Evolutionary conservation across 176 grass and related monocot genomes (phyloP).

Genomic region (Oryza coarctata): DNA sequence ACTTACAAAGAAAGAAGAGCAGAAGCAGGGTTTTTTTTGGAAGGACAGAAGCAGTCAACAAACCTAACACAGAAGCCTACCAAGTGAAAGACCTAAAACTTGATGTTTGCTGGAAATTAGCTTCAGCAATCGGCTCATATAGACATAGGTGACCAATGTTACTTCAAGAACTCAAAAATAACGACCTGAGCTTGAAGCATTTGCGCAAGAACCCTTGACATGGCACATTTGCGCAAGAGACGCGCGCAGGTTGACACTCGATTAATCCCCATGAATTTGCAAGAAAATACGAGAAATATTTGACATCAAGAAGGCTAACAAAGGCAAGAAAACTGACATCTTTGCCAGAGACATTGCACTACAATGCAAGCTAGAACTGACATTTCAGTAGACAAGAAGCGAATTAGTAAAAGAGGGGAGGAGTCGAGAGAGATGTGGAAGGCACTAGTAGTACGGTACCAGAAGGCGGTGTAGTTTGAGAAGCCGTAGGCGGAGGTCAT

Average conservation of each 20-base stretch:
- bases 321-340: not conserved
- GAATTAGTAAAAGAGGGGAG: not conserved
- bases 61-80: not conserved
- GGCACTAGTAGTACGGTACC: slow-evolving; percentile 23
- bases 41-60: not conserved
- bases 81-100: not conserved
- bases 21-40: too few relatives aligned
- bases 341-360: not conserved
- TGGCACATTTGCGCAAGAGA: not conserved
- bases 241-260: not conserved
- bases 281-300: not conserved
- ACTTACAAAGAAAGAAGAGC: not conserved
- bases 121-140: not conserved
- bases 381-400: not conserved
- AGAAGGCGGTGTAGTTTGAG: slow-evolving; percentile 62
- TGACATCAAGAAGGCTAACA: not conserved
- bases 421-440: not conserved
- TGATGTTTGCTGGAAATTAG: not conserved
- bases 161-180: not conserved
- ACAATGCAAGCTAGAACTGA: not conserved
- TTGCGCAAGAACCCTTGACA: not conserved
- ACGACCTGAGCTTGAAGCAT: not conserved
- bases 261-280: not conserved
- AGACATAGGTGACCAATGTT: not conserved
- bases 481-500: slow-evolving; percentile 56